Conservation (phyloP, 2,329 filamentous ascomycete species). For the Sphaerulina musiva region DNA sequence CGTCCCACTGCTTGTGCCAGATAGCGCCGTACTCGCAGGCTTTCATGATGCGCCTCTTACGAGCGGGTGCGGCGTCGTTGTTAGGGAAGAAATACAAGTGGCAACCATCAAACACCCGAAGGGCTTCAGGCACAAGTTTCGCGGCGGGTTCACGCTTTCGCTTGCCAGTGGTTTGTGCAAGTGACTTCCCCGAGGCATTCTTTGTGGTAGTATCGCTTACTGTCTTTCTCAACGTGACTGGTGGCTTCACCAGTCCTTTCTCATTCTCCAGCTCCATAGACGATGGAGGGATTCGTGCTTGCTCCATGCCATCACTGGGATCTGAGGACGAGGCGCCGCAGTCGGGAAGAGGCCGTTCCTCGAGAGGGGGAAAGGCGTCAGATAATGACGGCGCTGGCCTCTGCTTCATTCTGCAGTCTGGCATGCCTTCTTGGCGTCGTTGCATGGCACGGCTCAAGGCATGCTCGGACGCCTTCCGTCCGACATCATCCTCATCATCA, state of each 20-base stretch:
- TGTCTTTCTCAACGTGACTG: conserved; percentile 12
- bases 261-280: conserved; percentile 8
- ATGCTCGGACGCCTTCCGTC: conserved; percentile 19
- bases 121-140: conserved; percentile 23
- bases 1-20: conserved; percentile 56
- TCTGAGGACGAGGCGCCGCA: background rate
- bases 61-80: conserved; percentile 61
- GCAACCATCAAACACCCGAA: conserved; percentile 28
- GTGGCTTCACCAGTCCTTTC: background rate
- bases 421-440: conserved; percentile 1
- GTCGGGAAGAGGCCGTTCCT: background rate
- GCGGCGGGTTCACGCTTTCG: conserved; percentile 25
- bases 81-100: conserved; percentile 67
- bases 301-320: too few species aligned
- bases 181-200: background rate
- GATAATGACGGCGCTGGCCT: conserved; percentile 24
- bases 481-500: conserved; percentile 22
- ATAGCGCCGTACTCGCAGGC: conserved; percentile 67
- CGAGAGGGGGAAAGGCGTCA: conserved; percentile 12
- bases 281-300: conserved; percentile 2
- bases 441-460: conserved; percentile 11
- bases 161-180: conserved; percentile 20
- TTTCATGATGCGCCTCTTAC: conserved; percentile 66
- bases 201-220: conserved; percentile 16
- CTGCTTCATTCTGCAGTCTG: background rate